phyloP scores from a whole-genome alignment of 257 asterid genomes.

The Solanum rostratum region DNA sequence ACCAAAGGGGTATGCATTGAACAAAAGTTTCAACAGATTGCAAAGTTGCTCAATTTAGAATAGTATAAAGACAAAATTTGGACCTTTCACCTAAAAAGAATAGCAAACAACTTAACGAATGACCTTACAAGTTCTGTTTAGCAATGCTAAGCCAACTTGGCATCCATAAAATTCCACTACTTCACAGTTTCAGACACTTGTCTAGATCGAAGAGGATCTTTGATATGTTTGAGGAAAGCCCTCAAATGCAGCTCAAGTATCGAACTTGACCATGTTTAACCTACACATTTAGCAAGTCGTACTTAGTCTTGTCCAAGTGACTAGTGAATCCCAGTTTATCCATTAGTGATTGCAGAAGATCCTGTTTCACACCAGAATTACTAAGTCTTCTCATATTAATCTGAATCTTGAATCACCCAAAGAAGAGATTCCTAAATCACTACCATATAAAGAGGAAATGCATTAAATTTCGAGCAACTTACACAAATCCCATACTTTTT shows the following conservation, averaged over 20 bases:
- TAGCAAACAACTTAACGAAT: background rate
- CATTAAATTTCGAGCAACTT: background rate
- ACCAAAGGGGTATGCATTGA: background rate
- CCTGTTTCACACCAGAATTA: background rate
- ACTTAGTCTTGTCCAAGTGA: background rate
- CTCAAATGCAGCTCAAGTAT: background rate
- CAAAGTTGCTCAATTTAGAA: background rate
- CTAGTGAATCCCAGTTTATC: background rate
- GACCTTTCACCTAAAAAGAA: background rate
- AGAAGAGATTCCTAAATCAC: background rate
- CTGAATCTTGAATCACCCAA: background rate
- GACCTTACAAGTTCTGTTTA: background rate
- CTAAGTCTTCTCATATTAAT: background rate
- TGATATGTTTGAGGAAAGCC: background rate
- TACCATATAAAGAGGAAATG: background rate
- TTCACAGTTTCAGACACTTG: background rate
- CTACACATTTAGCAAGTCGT: background rate
- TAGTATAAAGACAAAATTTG: background rate
- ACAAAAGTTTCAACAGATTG: background rate
- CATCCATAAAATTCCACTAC: background rate
- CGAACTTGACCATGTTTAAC: background rate
- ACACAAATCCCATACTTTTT: too few relatives aligned
- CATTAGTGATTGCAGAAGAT: background rate
- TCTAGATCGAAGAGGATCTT: background rate
- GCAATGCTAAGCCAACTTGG: background rate